Percentiles rank a stretch among this genome's conserved stretches.
Evolutionary conservation across 805 yeast species (phyloP).

Genomic region (Lipomyces mesembrius): DNA sequence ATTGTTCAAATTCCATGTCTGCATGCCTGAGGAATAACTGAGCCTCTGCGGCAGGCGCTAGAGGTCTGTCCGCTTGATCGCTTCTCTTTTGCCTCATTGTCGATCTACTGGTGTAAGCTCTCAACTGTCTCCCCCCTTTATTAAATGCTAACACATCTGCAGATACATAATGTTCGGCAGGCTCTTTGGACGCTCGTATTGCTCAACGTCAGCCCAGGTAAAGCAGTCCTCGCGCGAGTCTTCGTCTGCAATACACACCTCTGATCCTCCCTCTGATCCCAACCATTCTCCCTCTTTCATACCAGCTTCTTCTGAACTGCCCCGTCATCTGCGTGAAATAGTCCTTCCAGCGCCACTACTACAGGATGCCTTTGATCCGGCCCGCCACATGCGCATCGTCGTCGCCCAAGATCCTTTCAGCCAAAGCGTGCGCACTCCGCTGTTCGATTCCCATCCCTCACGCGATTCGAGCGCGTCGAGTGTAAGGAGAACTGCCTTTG

Average conservation of each 20-base stretch:
- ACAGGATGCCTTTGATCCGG: slow-evolving; percentile 5
- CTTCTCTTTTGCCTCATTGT: not conserved
- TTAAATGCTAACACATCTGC: not conserved
- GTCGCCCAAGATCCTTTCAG: slow-evolving; percentile 10
- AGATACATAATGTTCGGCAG: not conserved
- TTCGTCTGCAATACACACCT: not conserved
- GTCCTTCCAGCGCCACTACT: not conserved
- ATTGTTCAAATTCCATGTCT: not conserved
- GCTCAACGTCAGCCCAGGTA: not conserved
- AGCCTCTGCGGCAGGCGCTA: not conserved
- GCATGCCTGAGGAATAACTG: not conserved
- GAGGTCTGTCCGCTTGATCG: not conserved
- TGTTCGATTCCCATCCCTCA: slow-evolving; percentile 7
- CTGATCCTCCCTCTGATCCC: not conserved
- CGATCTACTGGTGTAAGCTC: not conserved
- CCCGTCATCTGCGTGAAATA: not conserved
- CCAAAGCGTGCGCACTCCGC: not conserved
- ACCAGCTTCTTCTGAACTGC: not conserved
- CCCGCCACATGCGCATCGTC: slow-evolving; percentile 5
- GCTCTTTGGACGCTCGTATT: not conserved
- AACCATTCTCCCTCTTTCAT: not conserved
- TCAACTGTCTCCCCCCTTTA: not conserved
- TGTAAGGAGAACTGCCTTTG: not conserved
- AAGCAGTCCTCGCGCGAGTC: not conserved
- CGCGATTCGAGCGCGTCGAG: not conserved